Base-by-base conservation (phyloP, 495 filamentous ascomycete genomes). In the Lophiostoma macrostomum region DNA sequence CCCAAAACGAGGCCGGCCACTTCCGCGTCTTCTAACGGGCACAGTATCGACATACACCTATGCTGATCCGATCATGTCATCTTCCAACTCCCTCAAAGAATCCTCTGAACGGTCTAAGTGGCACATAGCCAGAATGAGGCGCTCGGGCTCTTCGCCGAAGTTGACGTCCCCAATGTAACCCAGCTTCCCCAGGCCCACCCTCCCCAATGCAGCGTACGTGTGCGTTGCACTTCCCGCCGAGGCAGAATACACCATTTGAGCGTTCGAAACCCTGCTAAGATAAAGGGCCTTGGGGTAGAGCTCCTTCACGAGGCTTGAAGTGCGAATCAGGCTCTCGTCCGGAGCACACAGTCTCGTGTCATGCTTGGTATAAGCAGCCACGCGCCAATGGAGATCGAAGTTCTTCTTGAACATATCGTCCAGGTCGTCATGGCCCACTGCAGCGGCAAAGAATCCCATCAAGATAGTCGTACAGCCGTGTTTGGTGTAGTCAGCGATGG, bases 121-220 rank as follows among this genome's bases (percentile, higher is more conserved):
- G 24, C 59, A 62, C 59, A 62, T 62, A 5, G 59, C 59, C 36
- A 62, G 35, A 32, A 62, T 58, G 12, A 58, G 23, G 11, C 49
- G 27, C 38, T 62, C 59, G 1, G 53, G 36, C 35, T 62, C 59
- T 29, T 62, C 59, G 8, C 28, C 49, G 35, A 57, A 62, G 22
- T 50, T 50, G 2, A 48, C 18, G 23, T 62, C 59, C 14, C 59
- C 59, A 48, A 62, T 40, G 40, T 49, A 62, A 0, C 59, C 59
- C 3, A 62, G 36, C 40, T 58, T 57, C 12, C 59, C 59, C 5
- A 62, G 44, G 6, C 46, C 59, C 5, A 62, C 47, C 14, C 47
- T 38, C 8, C 28, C 59, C 20, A 34, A 58, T 7, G 59, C 53
- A n/a, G 53, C 59, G 27, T 57, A 62, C 8, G 48, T 30, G 6